Evolutionary conservation across 1,284 basidiomycete genomes (phyloP).

Genomic region (Ustilago tritici): DNA sequence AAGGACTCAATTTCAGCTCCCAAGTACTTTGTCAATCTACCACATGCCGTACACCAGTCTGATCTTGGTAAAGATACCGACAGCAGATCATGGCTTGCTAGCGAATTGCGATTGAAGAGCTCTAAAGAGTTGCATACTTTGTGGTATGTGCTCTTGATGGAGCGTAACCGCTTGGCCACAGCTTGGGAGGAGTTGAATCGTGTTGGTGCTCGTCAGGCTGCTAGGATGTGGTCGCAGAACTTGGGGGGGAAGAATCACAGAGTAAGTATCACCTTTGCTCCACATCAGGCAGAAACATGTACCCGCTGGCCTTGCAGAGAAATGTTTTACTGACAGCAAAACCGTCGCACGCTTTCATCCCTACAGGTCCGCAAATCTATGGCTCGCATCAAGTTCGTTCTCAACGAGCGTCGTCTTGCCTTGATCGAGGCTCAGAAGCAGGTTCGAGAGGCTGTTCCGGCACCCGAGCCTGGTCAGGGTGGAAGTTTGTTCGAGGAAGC

Average conservation of each 20-base stretch:
- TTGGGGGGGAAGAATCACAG: slow-evolving; percentile 57
- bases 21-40: slow-evolving; percentile 45
- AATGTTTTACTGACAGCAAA: neutral
- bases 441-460: slow-evolving; percentile 32
- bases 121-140: slow-evolving; percentile 66
- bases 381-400: slow-evolving; percentile 92
- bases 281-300: neutral
- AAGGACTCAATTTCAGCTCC: slow-evolving; percentile 24
- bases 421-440: slow-evolving; percentile 77
- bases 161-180: slow-evolving; percentile 64
- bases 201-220: slow-evolving; percentile 48
- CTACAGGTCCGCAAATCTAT: slow-evolving; percentile 90
- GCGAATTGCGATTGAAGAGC: slow-evolving; percentile 64
- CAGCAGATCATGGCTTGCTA: slow-evolving; percentile 60
- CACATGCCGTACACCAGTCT: slow-evolving; percentile 41
- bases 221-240: slow-evolving; percentile 55
- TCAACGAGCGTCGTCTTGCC: slow-evolving; percentile 89
- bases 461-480: slow-evolving; percentile 14
- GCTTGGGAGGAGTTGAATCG: slow-evolving; percentile 62
- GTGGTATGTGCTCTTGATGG: slow-evolving; percentile 67
- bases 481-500: slow-evolving; percentile 42
- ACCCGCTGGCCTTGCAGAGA: no score
- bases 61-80: slow-evolving; percentile 50
- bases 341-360: neutral
- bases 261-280: slow-evolving; percentile 40